phyloP scores from a whole-genome alignment of 768 basidiomycete genomes.

The Dioszegia crocea region DNA sequence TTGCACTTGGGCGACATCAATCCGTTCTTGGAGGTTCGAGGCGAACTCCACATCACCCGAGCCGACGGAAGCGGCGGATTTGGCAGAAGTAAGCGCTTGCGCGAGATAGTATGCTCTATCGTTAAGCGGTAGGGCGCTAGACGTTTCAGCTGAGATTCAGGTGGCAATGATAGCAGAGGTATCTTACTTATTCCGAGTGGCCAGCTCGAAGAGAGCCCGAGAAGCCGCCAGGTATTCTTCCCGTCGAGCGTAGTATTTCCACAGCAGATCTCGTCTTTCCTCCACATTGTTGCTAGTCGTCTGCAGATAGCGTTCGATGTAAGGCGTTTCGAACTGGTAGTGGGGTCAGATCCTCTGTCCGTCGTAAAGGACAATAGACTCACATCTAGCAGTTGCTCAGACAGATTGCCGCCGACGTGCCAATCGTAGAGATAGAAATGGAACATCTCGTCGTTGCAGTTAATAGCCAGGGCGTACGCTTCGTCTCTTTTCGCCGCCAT shows the following conservation, averaged over 20 bases:
- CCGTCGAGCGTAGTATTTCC: conserved; percentile 96
- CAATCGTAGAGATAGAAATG: conserved; percentile 93
- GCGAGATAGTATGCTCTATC: conserved; percentile 85
- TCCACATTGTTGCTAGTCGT: conserved; percentile 41
- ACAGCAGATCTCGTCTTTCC: conserved; percentile 61
- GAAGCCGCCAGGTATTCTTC: conserved; percentile 83
- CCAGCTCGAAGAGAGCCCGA: conserved; percentile 72
- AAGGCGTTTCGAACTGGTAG: conserved; percentile 63
- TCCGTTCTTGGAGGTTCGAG: conserved; percentile 89
- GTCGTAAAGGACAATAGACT: conserved; percentile 30
- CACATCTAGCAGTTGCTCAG: conserved; percentile 87
- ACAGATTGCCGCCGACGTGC: conserved; percentile 72
- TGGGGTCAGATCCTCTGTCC: conserved; percentile 9
- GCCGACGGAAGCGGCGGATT: conserved; percentile 80
- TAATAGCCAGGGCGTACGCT: conserved; percentile 80
- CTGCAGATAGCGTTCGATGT: conserved; percentile 80
- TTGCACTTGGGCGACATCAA: conserved; percentile 95
- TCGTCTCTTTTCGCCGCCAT: conserved; percentile 71
- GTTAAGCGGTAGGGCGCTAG: conserved; percentile 54
- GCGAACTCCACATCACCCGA: conserved; percentile 89
- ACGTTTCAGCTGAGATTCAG: conserved; percentile 55
- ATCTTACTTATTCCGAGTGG: conserved; percentile 64
- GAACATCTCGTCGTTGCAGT: conserved; percentile 84
- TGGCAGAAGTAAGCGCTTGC: conserved; percentile 90
- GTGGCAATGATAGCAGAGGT: conserved; percentile 50